Evolutionary conservation across 2,329 filamentous ascomycete genomes (phyloP).

Genomic region (Clonostachys rhizophaga): DNA sequence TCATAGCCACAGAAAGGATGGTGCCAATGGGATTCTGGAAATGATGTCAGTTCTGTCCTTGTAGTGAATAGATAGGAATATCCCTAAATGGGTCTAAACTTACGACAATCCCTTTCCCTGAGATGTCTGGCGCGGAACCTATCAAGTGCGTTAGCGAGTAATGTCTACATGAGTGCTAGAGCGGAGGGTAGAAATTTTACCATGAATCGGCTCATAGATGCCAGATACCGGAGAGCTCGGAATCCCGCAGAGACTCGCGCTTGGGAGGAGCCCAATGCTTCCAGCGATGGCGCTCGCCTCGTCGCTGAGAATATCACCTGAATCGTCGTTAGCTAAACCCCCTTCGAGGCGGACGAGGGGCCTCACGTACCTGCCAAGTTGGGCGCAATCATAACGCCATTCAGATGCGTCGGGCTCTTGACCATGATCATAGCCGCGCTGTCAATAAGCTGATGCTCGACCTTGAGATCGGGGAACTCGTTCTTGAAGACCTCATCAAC

Average conservation of each 20-base stretch:
- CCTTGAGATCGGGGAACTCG: constrained; percentile 80
- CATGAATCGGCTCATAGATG: constrained; percentile 14
- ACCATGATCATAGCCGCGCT: constrained; percentile 92
- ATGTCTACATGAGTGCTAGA: no score
- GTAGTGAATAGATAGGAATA: constrained; percentile 4
- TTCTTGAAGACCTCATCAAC: constrained; percentile 77
- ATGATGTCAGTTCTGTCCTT: constrained; percentile 5
- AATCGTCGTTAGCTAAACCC: constrained; percentile 7
- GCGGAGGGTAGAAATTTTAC: no score
- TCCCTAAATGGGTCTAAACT: no score
- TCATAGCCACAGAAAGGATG: constrained; percentile 90
- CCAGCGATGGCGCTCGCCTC: constrained; percentile 10
- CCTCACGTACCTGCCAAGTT: constrained; percentile 40
- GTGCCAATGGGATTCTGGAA: constrained; percentile 67
- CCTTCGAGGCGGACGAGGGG: constrained; percentile 6
- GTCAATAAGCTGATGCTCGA: constrained; percentile 87
- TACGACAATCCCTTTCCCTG: constrained; percentile 51
- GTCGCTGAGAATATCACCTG: constrained; percentile 11
- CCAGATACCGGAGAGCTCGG: constrained; percentile 8
- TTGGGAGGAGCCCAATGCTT: constrained; percentile 13
- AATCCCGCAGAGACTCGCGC: constrained; percentile 14
- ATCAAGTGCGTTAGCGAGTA: constrained; percentile 2
- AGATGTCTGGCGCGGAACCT: constrained; percentile 91
- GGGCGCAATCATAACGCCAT: constrained; percentile 83
- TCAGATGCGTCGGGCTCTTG: constrained; percentile 80